Conservation (phyloP, 2,329 filamentous ascomycete species). For the Ceratocystis ficicola region DNA sequence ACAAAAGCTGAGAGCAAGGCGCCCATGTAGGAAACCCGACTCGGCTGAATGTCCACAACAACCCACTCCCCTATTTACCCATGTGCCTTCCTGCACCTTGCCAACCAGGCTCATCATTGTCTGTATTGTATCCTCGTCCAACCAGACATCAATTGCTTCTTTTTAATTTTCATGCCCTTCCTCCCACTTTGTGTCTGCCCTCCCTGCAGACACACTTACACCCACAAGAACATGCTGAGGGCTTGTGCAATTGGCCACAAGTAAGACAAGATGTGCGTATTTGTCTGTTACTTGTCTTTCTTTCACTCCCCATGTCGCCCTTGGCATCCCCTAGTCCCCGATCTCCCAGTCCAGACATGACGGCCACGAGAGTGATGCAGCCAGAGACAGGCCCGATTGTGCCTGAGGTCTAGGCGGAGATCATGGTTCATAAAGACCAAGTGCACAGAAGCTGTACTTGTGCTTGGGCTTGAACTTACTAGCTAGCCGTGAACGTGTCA, state of each 20-base stretch:
- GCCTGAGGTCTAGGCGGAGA: not conserved
- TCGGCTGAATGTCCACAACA: not conserved
- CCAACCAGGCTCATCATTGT: not conserved
- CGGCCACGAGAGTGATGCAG: not conserved
- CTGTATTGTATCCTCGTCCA: too few relatives aligned
- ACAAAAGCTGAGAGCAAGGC: not conserved
- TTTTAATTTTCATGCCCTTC: not conserved
- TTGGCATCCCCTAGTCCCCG: not conserved
- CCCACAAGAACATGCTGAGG: too few relatives aligned
- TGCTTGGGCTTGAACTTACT: too few relatives aligned
- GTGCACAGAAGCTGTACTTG: too few relatives aligned
- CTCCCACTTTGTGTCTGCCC: not conserved
- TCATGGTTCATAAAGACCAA: too few relatives aligned
- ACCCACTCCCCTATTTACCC: not conserved
- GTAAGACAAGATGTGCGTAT: too few relatives aligned
- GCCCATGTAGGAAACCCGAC: not conserved
- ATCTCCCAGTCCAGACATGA: not conserved
- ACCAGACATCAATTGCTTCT: too few relatives aligned
- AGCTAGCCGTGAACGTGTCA: too few relatives aligned
- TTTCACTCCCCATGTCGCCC: not conserved
- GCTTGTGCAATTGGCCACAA: too few relatives aligned
- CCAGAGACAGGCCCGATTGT: not conserved
- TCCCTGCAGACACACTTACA: not conserved
- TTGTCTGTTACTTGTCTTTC: not conserved
- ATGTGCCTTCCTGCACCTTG: not conserved